A percentile compares a stretch with the other conserved stretches of the same genome.
Evolutionary conservation across 164 flowering plant genomes (phyloP).

Genomic region (Kalanchoe fedtschenkoi): DNA sequence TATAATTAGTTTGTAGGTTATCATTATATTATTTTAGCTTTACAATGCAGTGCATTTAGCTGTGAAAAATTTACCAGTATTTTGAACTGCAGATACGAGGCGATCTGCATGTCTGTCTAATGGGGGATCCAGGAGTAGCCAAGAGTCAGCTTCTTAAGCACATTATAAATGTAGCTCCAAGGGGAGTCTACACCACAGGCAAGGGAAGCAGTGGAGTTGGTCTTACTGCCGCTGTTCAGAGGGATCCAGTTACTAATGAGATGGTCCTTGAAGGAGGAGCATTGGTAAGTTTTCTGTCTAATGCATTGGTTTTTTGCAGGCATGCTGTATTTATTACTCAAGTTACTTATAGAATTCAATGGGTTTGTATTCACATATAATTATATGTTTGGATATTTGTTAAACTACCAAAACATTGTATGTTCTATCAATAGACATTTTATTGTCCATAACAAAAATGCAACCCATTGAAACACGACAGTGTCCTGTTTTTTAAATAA

Average conservation of each 20-base stretch:
- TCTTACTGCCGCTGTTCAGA: conserved; percentile 97
- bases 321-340: background rate
- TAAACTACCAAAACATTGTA: background rate
- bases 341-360: background rate
- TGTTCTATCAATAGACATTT: background rate
- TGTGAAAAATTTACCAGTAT: background rate
- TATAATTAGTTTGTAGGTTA: background rate
- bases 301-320: too few relatives aligned
- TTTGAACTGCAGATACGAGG: conserved; percentile 80
- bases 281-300: conserved; percentile 41
- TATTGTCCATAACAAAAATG: background rate
- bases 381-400: background rate
- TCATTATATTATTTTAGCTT: background rate
- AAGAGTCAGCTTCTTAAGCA: conserved; percentile 99
- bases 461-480: background rate
- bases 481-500: background rate
- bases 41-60: background rate
- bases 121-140: conserved; percentile 99
- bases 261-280: conserved; percentile 99
- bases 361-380: background rate
- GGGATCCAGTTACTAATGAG: conserved; percentile 95
- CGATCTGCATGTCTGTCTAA: conserved; percentile 87
- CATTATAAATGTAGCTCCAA: conserved; percentile 93
- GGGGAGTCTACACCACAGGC: conserved; percentile 97
- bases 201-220: conserved; percentile 99